phyloP scores from a whole-genome alignment of 176 grass and related monocot species.

The Microstegium vimineum region DNA sequence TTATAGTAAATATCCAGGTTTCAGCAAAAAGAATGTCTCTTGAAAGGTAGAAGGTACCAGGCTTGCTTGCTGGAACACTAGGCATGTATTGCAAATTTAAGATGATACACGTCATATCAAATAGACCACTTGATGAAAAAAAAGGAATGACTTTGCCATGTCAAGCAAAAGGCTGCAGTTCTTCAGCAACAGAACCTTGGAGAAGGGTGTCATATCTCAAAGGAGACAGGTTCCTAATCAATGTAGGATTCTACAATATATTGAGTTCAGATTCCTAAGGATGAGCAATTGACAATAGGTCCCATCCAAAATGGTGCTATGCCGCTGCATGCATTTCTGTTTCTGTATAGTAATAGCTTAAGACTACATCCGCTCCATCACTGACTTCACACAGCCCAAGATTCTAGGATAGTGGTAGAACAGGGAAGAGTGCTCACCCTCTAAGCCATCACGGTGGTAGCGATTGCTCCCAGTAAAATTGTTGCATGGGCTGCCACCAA shows the following conservation, averaged over 20 bases:
- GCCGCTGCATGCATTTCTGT: background rate
- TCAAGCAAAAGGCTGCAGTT: conserved; percentile 56
- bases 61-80: conserved; percentile 15
- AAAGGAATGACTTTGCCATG: background rate
- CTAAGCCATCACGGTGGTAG: conserved; percentile 49
- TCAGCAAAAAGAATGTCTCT: background rate
- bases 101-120: conserved; percentile 11
- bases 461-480: conserved; percentile 75
- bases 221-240: background rate
- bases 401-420: conserved; percentile 78
- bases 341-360: background rate
- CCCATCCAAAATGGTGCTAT: background rate
- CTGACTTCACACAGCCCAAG: conserved; percentile 45
- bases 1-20: conserved; percentile 14
- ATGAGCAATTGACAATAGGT: background rate
- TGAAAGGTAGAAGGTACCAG: background rate
- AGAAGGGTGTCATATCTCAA: too few species aligned
- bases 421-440: conserved; percentile 66
- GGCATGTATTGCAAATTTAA: conserved; percentile 1
- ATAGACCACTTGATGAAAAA: background rate
- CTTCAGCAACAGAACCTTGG: conserved; percentile 50
- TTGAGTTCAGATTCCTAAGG: background rate
- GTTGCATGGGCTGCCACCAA: conserved; percentile 83
- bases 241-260: background rate
- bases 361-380: background rate